Base-by-base conservation (phyloP, 768 basidiomycete species). In the Mrakia frigida region DNA sequence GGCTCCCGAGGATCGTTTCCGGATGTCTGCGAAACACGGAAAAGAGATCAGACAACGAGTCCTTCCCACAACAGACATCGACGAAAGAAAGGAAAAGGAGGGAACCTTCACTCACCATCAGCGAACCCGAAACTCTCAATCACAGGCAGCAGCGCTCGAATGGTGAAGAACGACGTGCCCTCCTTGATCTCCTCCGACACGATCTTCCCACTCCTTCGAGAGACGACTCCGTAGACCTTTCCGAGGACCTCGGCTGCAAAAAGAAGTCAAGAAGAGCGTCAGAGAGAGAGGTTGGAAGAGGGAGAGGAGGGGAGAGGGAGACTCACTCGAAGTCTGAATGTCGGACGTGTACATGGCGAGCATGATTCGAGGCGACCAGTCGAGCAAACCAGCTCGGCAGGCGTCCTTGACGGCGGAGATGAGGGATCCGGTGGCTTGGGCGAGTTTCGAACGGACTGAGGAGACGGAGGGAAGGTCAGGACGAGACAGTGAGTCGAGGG, bases 171-270 rank as follows among this genome's bases (percentile, higher is more conserved):
- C 0, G 91, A 87, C 0, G 94, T 97, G 0, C 97, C 94, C 82
- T 98, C 95, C 82, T 94, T 98, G 94, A 98, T 96, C 83, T 98
- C 97, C 81, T 98, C 97, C 21, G 94, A 91, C 5, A 98, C 88
- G 77, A 99, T 96, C 67, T 91, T 87, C 2, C 97, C 97, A 70
- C 93, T 89, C 79, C 96, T 89, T 82, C 90, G 90, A 0, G 96
- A 90, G 6, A 98, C 92, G 28, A 98, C 97, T 13, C 89, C 95
- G 80, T 98, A 98, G 1, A 98, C 94, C 82, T 96, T 98, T 3
- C 97, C 97, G 70, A 99, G 87, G 0, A 98, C 97, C 78, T 99
- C 97, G 81, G 93, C 95, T 95, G 80, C 39, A 70, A 56, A 31
- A n/a, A 6, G 33, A 11, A 53, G n/a, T n/a, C 46, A 13, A 41